Evolutionary conservation across 371 early-diverging fungal genomes (phyloP).

Genomic region (Actinomortierella wolfii): DNA sequence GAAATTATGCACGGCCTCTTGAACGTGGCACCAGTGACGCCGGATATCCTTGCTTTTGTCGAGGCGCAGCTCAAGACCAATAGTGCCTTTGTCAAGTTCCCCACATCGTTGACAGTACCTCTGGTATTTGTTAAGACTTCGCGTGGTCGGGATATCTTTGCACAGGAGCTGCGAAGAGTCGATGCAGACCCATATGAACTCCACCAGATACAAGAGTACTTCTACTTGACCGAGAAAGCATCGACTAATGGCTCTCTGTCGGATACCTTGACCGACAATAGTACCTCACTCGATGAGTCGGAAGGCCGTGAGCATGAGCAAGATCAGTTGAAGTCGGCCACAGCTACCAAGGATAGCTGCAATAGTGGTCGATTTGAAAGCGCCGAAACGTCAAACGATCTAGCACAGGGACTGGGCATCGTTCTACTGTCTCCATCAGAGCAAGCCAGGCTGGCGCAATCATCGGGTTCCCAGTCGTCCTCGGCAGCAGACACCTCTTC

Average conservation of each 20-base stretch:
- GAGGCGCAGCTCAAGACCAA: slow-evolving; percentile 66
- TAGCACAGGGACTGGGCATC: slow-evolving; percentile 44
- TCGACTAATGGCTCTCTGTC: slow-evolving; percentile 8
- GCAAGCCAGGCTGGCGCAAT: background rate
- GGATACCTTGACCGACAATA: background rate
- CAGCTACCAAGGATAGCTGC: background rate
- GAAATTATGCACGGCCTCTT: slow-evolving; percentile 79
- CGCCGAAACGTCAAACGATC: slow-evolving; percentile 20
- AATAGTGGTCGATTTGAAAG: too few relatives aligned
- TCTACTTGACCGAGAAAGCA: slow-evolving; percentile 63
- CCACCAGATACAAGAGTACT: slow-evolving; percentile 60
- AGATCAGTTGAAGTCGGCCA: background rate
- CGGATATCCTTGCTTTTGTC: slow-evolving; percentile 61
- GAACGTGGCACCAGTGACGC: slow-evolving; percentile 58
- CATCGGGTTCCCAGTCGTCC: background rate
- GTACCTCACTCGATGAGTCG: slow-evolving; percentile 6
- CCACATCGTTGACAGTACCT: slow-evolving; percentile 64
- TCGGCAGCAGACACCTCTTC: too few relatives aligned
- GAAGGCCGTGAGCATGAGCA: background rate
- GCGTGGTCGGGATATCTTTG: slow-evolving; percentile 59
- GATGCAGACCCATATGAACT: slow-evolving; percentile 57
- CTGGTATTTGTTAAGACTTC: slow-evolving; percentile 63
- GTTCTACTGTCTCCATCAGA: slow-evolving; percentile 23
- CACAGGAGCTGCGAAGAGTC: slow-evolving; percentile 59
- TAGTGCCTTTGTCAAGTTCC: slow-evolving; percentile 69